Percentiles rank a stretch among this genome's conserved stretches.
phyloP scores from a whole-genome alignment of 306 rosid species.

The Vicia villosa region DNA sequence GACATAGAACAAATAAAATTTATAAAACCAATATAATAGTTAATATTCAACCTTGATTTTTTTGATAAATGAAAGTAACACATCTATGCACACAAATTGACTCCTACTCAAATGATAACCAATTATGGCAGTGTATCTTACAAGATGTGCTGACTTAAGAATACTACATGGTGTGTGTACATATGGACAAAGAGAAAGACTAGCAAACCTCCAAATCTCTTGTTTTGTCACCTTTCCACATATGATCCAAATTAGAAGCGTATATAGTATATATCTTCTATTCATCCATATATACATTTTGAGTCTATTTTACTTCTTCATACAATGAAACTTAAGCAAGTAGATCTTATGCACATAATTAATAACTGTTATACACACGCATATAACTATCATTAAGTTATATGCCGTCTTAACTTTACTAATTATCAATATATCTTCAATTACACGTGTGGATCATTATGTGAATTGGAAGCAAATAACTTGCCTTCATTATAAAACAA shows the following conservation, averaged over 20 bases:
- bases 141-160: background rate
- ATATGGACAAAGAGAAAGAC: background rate
- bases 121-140: background rate
- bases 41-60: slow-evolving; percentile 12
- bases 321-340: slow-evolving; percentile 38
- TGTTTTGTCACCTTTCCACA: slow-evolving; percentile 41
- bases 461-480: slow-evolving; percentile 88
- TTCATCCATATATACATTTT: background rate
- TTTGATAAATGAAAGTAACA: slow-evolving; percentile 28
- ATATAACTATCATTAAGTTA: background rate
- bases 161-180: background rate
- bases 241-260: slow-evolving; percentile 22
- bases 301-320: slow-evolving; percentile 35
- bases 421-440: slow-evolving; percentile 50
- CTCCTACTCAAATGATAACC: background rate
- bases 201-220: slow-evolving; percentile 47
- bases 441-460: slow-evolving; percentile 71
- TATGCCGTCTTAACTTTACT: slow-evolving; percentile 22
- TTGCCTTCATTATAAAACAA: slow-evolving; percentile 71
- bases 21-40: slow-evolving; percentile 10
- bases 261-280: background rate
- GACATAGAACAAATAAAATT: background rate
- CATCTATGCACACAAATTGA: background rate
- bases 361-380: background rate
- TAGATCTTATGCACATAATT: slow-evolving; percentile 42